Conservation (phyloP, 768 basidiomycete species). For the Pisolithus albus region DNA sequence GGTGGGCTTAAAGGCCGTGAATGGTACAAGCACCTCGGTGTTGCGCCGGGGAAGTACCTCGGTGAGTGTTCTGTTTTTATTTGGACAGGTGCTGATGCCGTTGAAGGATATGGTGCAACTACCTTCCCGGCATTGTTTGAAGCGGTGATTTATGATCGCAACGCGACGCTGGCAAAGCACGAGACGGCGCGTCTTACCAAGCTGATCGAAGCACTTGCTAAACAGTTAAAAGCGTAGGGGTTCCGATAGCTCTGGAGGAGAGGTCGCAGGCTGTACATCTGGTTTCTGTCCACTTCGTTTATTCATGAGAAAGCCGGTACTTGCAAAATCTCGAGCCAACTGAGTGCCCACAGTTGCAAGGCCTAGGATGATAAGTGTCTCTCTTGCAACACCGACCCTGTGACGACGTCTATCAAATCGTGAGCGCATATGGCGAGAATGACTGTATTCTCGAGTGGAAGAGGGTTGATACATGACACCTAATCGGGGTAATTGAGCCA, state of each 20-base stretch:
- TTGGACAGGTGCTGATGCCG: neutral
- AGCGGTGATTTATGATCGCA: slow-evolving; percentile 63
- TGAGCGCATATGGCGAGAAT: no score
- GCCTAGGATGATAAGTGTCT: no score
- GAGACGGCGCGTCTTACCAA: slow-evolving; percentile 52
- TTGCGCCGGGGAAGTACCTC: slow-evolving; percentile 83
- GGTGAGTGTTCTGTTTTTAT: slow-evolving; percentile 36
- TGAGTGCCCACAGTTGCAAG: no score
- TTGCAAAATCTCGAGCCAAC: no score
- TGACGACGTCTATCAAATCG: no score
- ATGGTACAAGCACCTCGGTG: slow-evolving; percentile 83
- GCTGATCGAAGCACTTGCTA: slow-evolving; percentile 49
- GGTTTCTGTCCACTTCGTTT: neutral
- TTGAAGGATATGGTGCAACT: slow-evolving; percentile 72
- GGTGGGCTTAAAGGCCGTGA: slow-evolving; percentile 73
- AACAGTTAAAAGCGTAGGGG: slow-evolving; percentile 16
- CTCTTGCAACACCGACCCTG: no score
- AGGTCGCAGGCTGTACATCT: neutral
- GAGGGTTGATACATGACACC: no score
- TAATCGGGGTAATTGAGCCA: no score
- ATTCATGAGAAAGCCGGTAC: no score
- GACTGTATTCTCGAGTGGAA: no score
- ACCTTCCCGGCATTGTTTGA: slow-evolving; percentile 79
- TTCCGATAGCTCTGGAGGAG: no score
- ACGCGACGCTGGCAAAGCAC: slow-evolving; percentile 49